phyloP scores from a whole-genome alignment of 139 green algal species.

The Coccomyxa sp. region DNA sequence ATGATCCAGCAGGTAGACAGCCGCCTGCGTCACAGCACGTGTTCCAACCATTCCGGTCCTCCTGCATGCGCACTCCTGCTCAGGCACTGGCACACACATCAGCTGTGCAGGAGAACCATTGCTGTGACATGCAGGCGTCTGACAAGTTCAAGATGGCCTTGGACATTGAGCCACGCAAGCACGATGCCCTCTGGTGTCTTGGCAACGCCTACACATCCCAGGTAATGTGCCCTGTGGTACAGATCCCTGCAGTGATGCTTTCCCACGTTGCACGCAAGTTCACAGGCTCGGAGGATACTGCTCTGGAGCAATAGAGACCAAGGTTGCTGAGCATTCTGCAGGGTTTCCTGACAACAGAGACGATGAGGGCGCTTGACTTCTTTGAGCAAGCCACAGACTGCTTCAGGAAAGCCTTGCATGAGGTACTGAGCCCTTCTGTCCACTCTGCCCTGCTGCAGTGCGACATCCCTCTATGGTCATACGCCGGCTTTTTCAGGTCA shows the following conservation, averaged over 20 bases:
- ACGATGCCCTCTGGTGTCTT: conserved; percentile 94
- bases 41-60: too few species aligned
- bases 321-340: conserved; percentile 16
- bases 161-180: conserved; percentile 56
- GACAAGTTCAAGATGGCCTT: conserved; percentile 81
- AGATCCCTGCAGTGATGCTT: too few species aligned
- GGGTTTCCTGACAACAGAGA: conserved; percentile 74
- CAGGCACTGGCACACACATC: too few species aligned
- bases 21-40: too few species aligned
- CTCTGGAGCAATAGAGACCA: neutral
- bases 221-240: too few species aligned
- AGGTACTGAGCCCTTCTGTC: conserved; percentile 19
- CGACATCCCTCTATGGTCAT: too few species aligned
- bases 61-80: too few species aligned
- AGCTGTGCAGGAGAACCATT: too few species aligned
- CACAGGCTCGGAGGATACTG: neutral
- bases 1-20: conserved; percentile 80
- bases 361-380: conserved; percentile 54
- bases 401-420: conserved; percentile 71
- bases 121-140: conserved; percentile 72
- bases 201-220: conserved; percentile 91
- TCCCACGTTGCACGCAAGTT: too few species aligned
- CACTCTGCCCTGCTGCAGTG: too few species aligned
- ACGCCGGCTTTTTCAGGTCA: too few species aligned
- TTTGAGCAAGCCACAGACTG: conserved; percentile 78